A percentile compares a stretch with the other conserved stretches of the same genome.
These are phyloP conservation scores for Magnolia changhungtana DNA, from an alignment of 164 flowering plant genomes.

Conservation along the genomic window DNA sequence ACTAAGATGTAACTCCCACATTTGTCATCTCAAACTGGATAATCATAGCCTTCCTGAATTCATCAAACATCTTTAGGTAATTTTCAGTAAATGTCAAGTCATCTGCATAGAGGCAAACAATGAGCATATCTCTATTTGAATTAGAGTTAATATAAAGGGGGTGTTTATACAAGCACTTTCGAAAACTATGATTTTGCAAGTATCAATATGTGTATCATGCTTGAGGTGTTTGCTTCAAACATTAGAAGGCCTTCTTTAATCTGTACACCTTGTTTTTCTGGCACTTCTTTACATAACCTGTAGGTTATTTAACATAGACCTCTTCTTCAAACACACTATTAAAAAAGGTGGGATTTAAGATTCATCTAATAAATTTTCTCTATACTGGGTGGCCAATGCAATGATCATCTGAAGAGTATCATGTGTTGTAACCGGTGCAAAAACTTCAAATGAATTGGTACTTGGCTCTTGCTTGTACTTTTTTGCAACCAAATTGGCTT, in stretches of 20 bases:
- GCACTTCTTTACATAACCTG: background rate
- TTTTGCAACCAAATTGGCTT: conserved; percentile 8
- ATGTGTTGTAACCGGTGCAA: background rate
- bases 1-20: background rate
- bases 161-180: background rate
- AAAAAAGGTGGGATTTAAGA: conserved; percentile 1
- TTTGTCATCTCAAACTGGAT: background rate
- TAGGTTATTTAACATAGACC: background rate
- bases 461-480: background rate
- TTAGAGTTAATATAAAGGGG: conserved; percentile 1
- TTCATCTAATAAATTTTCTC: conserved; percentile 1
- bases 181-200: background rate
- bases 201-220: background rate
- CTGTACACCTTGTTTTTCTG: background rate
- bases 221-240: background rate
- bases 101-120: conserved; percentile 1
- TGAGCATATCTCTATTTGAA: background rate
- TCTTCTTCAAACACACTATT: conserved; percentile 5
- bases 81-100: background rate
- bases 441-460: background rate
- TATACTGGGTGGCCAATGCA: background rate
- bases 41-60: no score
- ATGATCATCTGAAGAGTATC: conserved; percentile 1
- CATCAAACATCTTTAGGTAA: background rate
- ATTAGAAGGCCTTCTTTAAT: conserved; percentile 1